A percentile compares a stretch with the other conserved stretches of the same genome.
Evolutionary conservation across 345 rosid genomes (phyloP).

Genomic region (Syzygium aqueum): DNA sequence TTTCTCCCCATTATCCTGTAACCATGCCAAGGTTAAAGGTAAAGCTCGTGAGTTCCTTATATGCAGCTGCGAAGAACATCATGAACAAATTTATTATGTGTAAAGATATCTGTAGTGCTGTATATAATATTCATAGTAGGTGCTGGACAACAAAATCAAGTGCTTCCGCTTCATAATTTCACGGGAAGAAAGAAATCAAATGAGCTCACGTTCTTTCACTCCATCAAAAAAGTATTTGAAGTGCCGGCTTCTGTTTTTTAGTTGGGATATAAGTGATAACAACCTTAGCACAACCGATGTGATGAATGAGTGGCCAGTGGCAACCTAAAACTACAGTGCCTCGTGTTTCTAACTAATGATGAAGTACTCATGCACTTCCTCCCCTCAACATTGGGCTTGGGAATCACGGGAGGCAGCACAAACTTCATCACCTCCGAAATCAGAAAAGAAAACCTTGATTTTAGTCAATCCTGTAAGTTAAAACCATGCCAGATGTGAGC

Average conservation of each 20-base stretch:
- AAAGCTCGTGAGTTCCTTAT: neutral
- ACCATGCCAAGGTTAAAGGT: neutral
- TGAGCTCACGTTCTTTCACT: neutral
- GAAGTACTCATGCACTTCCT: neutral
- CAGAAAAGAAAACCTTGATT: neutral
- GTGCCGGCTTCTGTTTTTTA: neutral
- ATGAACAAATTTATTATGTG: neutral
- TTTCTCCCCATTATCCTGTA: conserved; percentile 85
- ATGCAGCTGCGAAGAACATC: neutral
- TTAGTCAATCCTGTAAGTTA: neutral
- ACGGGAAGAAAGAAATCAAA: neutral
- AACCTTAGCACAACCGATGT: neutral
- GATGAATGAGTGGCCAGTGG: neutral
- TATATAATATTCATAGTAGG: neutral
- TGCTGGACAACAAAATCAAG: neutral
- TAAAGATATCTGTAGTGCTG: neutral
- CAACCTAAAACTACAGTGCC: neutral
- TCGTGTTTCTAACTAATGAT: neutral
- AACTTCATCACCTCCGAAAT: neutral
- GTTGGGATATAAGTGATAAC: neutral
- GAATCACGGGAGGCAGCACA: neutral
- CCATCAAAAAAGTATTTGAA: neutral
- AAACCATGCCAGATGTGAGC: neutral
- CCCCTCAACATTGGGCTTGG: neutral
- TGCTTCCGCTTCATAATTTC: neutral